Percentiles rank a stretch among this genome's conserved stretches.
phyloP scores from a whole-genome alignment of 768 basidiomycete genomes.

The Gloeopeniophorella convolvens region DNA sequence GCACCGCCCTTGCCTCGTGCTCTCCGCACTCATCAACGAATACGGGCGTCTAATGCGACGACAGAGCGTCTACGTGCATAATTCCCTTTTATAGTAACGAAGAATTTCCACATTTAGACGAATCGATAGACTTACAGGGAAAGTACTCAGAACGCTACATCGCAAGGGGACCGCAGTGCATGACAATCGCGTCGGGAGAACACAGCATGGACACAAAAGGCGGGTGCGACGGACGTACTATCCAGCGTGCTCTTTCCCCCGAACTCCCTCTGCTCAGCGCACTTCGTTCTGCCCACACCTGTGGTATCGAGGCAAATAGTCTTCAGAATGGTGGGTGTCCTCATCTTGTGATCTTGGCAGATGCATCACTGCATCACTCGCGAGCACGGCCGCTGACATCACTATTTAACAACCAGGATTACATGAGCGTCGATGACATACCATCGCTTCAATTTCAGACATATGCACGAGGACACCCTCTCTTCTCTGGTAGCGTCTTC shows the following conservation, averaged over 20 bases:
- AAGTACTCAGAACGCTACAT: neutral
- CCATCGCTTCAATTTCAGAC: too few relatives aligned
- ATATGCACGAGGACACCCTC: too few relatives aligned
- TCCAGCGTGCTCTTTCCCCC: neutral
- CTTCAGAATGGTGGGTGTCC: too few relatives aligned
- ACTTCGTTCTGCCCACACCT: neutral
- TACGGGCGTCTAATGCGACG: neutral
- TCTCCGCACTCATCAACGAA: neutral
- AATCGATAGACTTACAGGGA: neutral
- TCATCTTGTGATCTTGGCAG: neutral
- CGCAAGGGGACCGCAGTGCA: neutral
- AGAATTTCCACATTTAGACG: neutral
- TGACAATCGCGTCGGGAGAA: neutral
- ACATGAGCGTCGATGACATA: too few relatives aligned
- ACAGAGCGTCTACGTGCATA: neutral
- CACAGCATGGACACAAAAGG: slow-evolving; percentile 3
- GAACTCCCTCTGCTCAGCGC: neutral
- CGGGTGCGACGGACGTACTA: neutral
- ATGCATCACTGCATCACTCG: neutral
- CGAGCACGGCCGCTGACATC: too few relatives aligned
- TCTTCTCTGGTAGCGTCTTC: too few relatives aligned
- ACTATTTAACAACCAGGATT: too few relatives aligned
- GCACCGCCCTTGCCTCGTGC: slow-evolving; percentile 8
- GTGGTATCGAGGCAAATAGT: too few relatives aligned
- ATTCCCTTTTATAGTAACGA: neutral